Conservation (phyloP, 225 moss, liverwort and hornwort species). For the Bryoerythrophyllum caledonicum region DNA sequence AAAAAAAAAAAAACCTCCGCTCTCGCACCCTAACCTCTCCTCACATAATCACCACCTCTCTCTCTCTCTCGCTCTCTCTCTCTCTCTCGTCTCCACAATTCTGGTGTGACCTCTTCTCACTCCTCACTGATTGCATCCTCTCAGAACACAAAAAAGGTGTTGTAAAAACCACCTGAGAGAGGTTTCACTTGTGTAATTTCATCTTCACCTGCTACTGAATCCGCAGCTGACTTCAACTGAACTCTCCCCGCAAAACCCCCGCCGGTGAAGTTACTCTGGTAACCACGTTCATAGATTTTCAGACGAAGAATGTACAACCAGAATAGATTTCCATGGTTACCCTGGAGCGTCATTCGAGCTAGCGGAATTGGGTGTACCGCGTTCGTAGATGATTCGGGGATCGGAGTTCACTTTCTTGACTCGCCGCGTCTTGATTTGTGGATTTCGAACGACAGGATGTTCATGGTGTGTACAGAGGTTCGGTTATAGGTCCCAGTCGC, state of each 20-base stretch:
- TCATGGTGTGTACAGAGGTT: too few relatives aligned
- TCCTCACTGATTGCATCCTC: conserved; percentile 34
- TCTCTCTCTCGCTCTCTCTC: neutral
- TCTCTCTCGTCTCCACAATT: conserved; percentile 19
- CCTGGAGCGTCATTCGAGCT: too few relatives aligned
- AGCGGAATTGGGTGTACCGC: accelerated
- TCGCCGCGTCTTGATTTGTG: too few relatives aligned
- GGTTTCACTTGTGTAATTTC: conserved; percentile 2
- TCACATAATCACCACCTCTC: conserved; percentile 17
- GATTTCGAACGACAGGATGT: too few relatives aligned
- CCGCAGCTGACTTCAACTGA: neutral
- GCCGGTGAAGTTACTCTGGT: neutral
- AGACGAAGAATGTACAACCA: too few relatives aligned
- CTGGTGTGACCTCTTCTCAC: conserved; percentile 17
- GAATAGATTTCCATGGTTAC: too few relatives aligned
- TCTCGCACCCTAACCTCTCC: conserved; percentile 42
- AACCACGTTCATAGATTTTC: too few relatives aligned
- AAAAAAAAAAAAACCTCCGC: too few relatives aligned
- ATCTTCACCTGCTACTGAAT: conserved; percentile 14
- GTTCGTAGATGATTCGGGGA: too few relatives aligned
- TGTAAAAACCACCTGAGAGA: neutral
- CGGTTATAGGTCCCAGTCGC: too few relatives aligned
- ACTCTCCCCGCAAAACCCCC: neutral
- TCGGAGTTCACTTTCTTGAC: too few relatives aligned
- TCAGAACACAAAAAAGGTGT: neutral